Base-by-base conservation (phyloP, 768 basidiomycete species). In the Termitomyces sp. region DNA sequence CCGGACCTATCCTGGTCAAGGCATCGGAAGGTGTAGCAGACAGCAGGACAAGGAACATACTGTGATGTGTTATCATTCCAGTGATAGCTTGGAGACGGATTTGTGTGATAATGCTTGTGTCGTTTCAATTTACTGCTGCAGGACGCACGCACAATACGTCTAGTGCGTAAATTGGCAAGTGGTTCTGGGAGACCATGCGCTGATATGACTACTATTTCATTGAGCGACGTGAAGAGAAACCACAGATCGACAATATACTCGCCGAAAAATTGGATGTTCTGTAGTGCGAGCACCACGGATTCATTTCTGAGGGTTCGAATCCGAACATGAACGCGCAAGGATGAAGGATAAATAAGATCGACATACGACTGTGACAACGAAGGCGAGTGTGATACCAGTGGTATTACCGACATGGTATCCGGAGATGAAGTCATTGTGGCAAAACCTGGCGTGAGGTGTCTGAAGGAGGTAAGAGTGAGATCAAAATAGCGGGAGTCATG, bases 181-280 rank as follows among this genome's bases (percentile, higher is more conserved):
- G 19, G 26, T 19, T 50, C 45, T 37, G 55, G 47, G 11, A 63
- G 49, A 40, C 55, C 58, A 19, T 55, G 9, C 9, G 59, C 57
- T 3, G 51, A 45, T 11, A 30, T 17, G 12, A 63, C 62, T 63
- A 33, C 3, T 6, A 7, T 7, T 21, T 5, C 41, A 38, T n/a
- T 57, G 26, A 38, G 44, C 40, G 9, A 11, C 23, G 44, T 14
- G 28, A 14, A 8, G 19, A 14, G 19, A 21, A 19, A 19, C 15
- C 11, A 26, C 17, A 55, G 38, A 46, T 45, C 14, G 12, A 43
- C 41, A 23, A 21, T 21, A 17, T 26, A 51, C 57, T 40, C 21
- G 59, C 62, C 57, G 54, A 57, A 61, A 19, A 63, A 63, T 53
- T 63, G 62, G 38, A 63, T 55, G 35, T 63, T 63, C 11, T 53